Conservation (phyloP, 2,329 filamentous ascomycete genomes). For the Beauveria varroae region DNA sequence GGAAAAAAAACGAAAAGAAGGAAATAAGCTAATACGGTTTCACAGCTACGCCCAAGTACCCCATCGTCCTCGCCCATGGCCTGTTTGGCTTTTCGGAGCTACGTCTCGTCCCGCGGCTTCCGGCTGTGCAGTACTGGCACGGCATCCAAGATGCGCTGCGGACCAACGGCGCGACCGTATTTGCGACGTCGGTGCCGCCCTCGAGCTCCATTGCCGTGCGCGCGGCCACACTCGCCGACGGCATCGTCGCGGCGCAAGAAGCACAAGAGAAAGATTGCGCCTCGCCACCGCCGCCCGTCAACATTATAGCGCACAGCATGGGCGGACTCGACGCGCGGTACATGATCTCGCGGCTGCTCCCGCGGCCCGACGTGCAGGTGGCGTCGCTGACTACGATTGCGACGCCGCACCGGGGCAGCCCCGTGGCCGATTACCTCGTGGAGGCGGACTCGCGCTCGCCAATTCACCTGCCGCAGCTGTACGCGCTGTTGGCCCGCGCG, state of each 20-base stretch:
- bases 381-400: slow-evolving; percentile 47
- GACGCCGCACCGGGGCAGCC: slow-evolving; percentile 47
- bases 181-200: slow-evolving; percentile 54
- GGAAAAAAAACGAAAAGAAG: background rate
- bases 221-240: slow-evolving; percentile 47
- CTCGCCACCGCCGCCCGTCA: slow-evolving; percentile 49
- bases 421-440: slow-evolving; percentile 48
- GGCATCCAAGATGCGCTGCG: slow-evolving; percentile 53
- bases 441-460: slow-evolving; percentile 33
- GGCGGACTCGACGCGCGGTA: slow-evolving; percentile 58
- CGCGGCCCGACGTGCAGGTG: slow-evolving; percentile 33
- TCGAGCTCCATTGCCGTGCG: slow-evolving; percentile 54
- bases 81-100: slow-evolving; percentile 57
- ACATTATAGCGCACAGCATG: slow-evolving; percentile 68
- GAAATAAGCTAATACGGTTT: background rate
- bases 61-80: slow-evolving; percentile 59
- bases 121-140: slow-evolving; percentile 56
- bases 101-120: slow-evolving; percentile 41
- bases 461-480: slow-evolving; percentile 45
- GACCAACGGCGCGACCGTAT: slow-evolving; percentile 46
- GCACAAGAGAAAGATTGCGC: slow-evolving; percentile 7
- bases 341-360: slow-evolving; percentile 52
- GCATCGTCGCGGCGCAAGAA: slow-evolving; percentile 38
- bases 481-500: slow-evolving; percentile 40
- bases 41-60: slow-evolving; percentile 48